phyloP scores from a whole-genome alignment of 148 eudicot species.

The Spergularia bocconei region DNA sequence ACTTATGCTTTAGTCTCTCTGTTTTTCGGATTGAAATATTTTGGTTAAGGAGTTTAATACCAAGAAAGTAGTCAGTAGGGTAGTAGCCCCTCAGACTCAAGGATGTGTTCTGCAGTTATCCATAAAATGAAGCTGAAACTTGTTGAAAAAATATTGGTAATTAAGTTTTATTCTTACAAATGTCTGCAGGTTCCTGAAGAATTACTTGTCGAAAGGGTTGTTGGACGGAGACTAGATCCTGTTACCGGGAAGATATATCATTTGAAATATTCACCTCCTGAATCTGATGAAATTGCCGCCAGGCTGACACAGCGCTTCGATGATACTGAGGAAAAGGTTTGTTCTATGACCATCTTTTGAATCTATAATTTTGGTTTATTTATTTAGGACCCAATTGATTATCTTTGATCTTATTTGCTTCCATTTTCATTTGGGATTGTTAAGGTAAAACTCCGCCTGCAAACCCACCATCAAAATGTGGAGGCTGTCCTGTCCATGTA shows the following conservation, averaged over 20 bases:
- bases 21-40: background rate
- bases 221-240: conserved; percentile 95
- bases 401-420: conserved; percentile 4
- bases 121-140: background rate
- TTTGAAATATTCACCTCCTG: conserved; percentile 91
- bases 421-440: conserved; percentile 4
- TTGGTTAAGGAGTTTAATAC: background rate
- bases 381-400: background rate
- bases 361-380: background rate
- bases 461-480: conserved; percentile 89
- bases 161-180: conserved; percentile 5
- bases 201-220: conserved; percentile 93
- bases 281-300: conserved; percentile 88
- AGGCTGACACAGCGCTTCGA: conserved; percentile 97
- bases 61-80: background rate
- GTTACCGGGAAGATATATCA: conserved; percentile 95
- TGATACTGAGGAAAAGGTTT: conserved; percentile 92
- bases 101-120: background rate
- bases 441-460: conserved; percentile 87
- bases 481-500: conserved; percentile 86
- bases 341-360: background rate
- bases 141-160: background rate
- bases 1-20: background rate
- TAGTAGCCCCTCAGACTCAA: background rate
- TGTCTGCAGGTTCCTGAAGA: conserved; percentile 73